Evolutionary conservation across 257 asterid species (phyloP).

Genomic region (Fraxinus anomala): DNA sequence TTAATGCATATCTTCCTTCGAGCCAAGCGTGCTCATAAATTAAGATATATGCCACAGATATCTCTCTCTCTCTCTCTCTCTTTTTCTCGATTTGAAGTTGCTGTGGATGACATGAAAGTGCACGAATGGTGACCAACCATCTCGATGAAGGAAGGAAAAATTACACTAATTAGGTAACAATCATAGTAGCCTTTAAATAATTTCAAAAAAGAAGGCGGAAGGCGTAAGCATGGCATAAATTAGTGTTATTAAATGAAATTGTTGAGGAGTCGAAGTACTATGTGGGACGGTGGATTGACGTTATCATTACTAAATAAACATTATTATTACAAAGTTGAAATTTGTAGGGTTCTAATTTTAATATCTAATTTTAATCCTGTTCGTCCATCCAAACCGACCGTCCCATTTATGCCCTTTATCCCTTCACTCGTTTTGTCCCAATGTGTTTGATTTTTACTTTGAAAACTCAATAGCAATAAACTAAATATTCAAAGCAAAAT

Average conservation of each 20-base stretch:
- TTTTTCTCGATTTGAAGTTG: background rate
- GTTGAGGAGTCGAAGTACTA: background rate
- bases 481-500: too few relatives aligned
- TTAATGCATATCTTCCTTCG: too few relatives aligned
- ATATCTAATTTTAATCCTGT: background rate
- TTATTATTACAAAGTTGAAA: constrained; percentile 8
- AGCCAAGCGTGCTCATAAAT: too few relatives aligned
- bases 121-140: background rate
- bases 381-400: background rate
- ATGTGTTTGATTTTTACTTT: background rate
- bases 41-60: too few relatives aligned
- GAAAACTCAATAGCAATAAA: background rate
- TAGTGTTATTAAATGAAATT: background rate
- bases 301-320: background rate
- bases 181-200: too few relatives aligned
- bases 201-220: too few relatives aligned
- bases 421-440: background rate
- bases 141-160: too few relatives aligned
- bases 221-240: too few relatives aligned
- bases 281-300: constrained; percentile 1
- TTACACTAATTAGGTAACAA: too few relatives aligned
- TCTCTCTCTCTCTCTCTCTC: too few relatives aligned
- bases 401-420: background rate
- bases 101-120: background rate
- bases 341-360: background rate